Base-by-base conservation (phyloP, 2,329 filamentous ascomycete species). In the Colletotrichum nymphaeae region DNA sequence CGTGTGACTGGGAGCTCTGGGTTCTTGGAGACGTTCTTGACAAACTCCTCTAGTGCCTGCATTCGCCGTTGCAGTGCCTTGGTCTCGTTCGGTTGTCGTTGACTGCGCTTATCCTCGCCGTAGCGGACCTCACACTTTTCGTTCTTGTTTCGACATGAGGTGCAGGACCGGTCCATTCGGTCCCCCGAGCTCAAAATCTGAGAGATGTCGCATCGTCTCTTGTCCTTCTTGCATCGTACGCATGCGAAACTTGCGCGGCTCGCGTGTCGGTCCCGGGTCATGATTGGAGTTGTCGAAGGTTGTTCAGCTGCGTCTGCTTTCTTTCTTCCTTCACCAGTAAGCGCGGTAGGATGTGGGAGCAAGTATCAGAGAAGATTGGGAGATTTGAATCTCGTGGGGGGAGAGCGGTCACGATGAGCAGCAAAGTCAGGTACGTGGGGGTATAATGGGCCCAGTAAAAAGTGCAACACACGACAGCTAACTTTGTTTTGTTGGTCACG, bases 161-260 rank as follows among this genome's bases (percentile, higher is more conserved):
- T 71, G 67, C 71, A 73, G 6, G 71, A 70, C 8, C 53, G 62
- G 4, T 72, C 69, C 8, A 58, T 49, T 24, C 58, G 46, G 4
- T 63, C 71, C 5, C 55, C 60, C 19, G 63, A 22, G 24, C 35
- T 52, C 5, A 62, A 9, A 22, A 73, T 60, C 8, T 73, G 71
- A 8, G 71, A 73, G 11, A 73, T 73, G 57, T 73, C 71, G 37
- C 71, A 73, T 60, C 71, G 26, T 28, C 71, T 35, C 24, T 73
- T 73, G 37, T 73, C 71, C 32, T 73, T 73, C 30, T 73, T 73
- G 71, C 71, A 73, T 1, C 71, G 71, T 14, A 64, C 57, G 22
- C 71, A 73, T 24, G 71, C 71, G 11, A 73, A 73, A n/a, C 71
- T 73, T 6, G 71, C 71, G 32, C 71, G 67, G 14, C 71, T 73